A percentile compares a stretch with the other conserved stretches of the same genome.
These are phyloP conservation scores for Chimonanthus salicifolius DNA, from an alignment of 164 flowering plant genomes.

Conservation along the genomic window DNA sequence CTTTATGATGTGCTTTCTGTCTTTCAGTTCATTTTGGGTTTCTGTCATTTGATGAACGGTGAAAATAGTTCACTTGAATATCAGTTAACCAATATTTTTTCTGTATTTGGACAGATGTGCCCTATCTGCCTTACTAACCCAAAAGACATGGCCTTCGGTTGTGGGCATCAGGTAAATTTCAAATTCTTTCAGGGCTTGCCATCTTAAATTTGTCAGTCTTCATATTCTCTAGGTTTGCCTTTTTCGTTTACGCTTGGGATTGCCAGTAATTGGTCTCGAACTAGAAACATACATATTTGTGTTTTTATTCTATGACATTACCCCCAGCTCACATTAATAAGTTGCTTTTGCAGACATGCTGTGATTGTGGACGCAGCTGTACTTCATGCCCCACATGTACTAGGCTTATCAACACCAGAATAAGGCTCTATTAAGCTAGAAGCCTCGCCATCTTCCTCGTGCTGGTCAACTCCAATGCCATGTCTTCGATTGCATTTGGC, in stretches of 20 bases:
- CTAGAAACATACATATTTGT: too few relatives aligned
- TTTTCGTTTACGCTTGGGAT: background rate
- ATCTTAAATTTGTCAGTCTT: too few relatives aligned
- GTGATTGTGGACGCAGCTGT: constrained; percentile 41
- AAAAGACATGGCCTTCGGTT: constrained; percentile 59
- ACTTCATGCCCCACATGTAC: constrained; percentile 54
- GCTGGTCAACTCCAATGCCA: too few relatives aligned
- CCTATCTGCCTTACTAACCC: constrained; percentile 50
- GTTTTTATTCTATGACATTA: background rate
- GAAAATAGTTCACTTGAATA: background rate
- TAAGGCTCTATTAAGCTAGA: constrained; percentile 37
- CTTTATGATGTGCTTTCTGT: background rate
- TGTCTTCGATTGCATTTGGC: too few relatives aligned
- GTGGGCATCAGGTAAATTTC: constrained; percentile 57
- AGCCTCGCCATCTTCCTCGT: background rate
- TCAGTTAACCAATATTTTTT: background rate
- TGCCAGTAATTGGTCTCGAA: background rate
- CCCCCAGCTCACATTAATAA: background rate
- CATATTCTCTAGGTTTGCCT: background rate
- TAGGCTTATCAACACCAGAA: constrained; percentile 34
- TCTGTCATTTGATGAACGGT: background rate
- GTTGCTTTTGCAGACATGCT: constrained; percentile 42
- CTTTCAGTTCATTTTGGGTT: background rate
- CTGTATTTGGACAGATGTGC: constrained; percentile 36
- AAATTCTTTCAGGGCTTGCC: too few relatives aligned